Base-by-base conservation (phyloP, 495 filamentous ascomycete species). In the Podospora tetraspora region DNA sequence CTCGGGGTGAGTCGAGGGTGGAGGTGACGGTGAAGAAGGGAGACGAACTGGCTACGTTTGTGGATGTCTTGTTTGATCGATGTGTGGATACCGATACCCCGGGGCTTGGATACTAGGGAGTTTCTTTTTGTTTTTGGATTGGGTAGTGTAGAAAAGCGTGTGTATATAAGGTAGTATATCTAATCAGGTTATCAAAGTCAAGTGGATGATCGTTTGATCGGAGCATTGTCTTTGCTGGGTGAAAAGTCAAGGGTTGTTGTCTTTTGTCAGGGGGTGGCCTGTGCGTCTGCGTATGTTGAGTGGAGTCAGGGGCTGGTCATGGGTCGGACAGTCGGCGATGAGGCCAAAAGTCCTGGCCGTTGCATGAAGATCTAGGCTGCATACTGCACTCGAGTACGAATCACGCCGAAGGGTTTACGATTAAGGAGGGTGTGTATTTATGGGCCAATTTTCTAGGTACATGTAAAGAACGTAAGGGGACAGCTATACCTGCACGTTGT, bases 11-110 rank as follows among this genome's bases (percentile, higher is more conserved):
- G 23, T 69, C 68, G 9, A 69, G 58, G 9, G 72, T 70, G n/a
- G 72, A 71, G 57, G 75, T n/a, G 43, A 8, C 43, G 43, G 43
- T 73, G 5, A 69, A 60, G 19, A 76, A 71, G 59, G 71, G 68
- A 22, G 63, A 63, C n/a, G 75, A 80, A 12, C 64, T 71, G 12
- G 73, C 67, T 60, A 81, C 77, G 56, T 80, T 82, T 64, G 80
- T 79, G 21, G 80, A 82, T 27, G 78, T 80, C 57, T 65, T 82
- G 27, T 77, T 81, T 63, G 68, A 72, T 7, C 64, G 66, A 23
- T 78, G 78, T 64, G 68, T 81, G 29, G 72, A 75, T 63, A 68
- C 63, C 57, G 72, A 75, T 63, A 70, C 65, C 57, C 68, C 67
- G 43, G 69, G 68, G 66, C 66, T 66, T 16, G 22, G 19, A 56